Percentiles rank a stretch among this genome's conserved stretches.
Conservation (phyloP, 2,329 filamentous ascomycete species). For the Boeremia exigua region DNA sequence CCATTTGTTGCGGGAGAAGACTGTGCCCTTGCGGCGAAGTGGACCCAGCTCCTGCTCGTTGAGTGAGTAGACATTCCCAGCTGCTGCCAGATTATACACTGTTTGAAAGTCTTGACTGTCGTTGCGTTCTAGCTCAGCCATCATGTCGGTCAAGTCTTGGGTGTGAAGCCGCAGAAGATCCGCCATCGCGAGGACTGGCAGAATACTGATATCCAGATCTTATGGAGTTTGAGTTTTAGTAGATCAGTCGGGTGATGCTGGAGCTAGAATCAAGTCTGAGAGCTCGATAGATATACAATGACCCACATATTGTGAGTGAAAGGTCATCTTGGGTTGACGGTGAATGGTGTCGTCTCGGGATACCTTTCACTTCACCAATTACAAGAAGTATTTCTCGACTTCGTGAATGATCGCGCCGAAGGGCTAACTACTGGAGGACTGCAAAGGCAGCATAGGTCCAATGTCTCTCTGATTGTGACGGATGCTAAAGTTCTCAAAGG, state of each 20-base stretch:
- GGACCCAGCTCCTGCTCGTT: conserved; percentile 9
- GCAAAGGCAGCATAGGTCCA: no score
- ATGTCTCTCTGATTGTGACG: no score
- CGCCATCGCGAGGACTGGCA: neutral
- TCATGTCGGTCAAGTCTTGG: conserved; percentile 19
- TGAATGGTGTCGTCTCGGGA: neutral
- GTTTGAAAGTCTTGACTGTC: conserved; percentile 1
- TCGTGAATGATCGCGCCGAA: no score
- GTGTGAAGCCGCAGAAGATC: conserved; percentile 8
- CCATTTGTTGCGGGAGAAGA: conserved; percentile 4
- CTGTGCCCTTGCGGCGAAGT: conserved; percentile 5
- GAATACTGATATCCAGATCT: neutral
- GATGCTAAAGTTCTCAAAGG: no score
- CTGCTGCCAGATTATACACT: neutral
- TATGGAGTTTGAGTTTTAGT: neutral
- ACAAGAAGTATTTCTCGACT: no score
- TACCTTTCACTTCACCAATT: neutral
- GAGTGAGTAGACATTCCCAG: conserved; percentile 6
- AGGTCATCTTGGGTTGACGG: neutral
- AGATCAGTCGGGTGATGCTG: neutral
- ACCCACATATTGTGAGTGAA: neutral
- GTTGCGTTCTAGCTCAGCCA: conserved; percentile 12
- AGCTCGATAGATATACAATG: neutral
- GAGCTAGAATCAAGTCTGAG: neutral
- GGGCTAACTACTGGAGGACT: no score